Conservation (phyloP, 345 rosid species). For the Citrus hindsii region DNA sequence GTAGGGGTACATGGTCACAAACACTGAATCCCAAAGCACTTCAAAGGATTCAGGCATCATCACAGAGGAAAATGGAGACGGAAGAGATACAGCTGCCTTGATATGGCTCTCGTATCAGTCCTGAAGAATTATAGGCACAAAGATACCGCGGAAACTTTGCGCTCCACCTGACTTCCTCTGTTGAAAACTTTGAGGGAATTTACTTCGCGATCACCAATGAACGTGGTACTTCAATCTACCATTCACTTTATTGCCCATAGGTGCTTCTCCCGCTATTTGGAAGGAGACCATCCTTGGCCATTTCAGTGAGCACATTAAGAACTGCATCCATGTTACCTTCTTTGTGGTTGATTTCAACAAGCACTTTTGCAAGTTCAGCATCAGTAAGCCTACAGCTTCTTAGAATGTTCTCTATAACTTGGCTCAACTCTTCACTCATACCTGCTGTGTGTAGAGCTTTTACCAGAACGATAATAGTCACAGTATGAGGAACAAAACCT, state of each 20-base stretch:
- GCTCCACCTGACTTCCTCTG: neutral
- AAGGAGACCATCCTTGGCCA: constrained; percentile 90
- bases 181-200: neutral
- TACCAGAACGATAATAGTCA: constrained; percentile 63
- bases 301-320: constrained; percentile 62
- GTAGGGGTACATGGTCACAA: neutral
- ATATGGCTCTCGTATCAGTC: neutral
- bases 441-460: constrained; percentile 53
- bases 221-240: constrained; percentile 1
- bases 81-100: neutral
- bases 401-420: constrained; percentile 44
- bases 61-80: neutral
- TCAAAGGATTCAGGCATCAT: neutral
- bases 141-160: neutral
- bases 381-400: constrained; percentile 77
- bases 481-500: constrained; percentile 63
- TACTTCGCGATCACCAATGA: neutral
- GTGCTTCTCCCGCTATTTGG: constrained; percentile 47
- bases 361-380: constrained; percentile 69
- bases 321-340: constrained; percentile 87
- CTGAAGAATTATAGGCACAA: neutral
- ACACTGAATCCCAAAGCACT: neutral
- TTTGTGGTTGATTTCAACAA: constrained; percentile 71
- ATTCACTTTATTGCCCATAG: constrained; percentile 6
- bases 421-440: constrained; percentile 52